Evolutionary conservation across 2,329 filamentous ascomycete species (phyloP), one percentile per base, ranked within the genome.

Genomic region (Trichoderma guizhouense): DNA sequence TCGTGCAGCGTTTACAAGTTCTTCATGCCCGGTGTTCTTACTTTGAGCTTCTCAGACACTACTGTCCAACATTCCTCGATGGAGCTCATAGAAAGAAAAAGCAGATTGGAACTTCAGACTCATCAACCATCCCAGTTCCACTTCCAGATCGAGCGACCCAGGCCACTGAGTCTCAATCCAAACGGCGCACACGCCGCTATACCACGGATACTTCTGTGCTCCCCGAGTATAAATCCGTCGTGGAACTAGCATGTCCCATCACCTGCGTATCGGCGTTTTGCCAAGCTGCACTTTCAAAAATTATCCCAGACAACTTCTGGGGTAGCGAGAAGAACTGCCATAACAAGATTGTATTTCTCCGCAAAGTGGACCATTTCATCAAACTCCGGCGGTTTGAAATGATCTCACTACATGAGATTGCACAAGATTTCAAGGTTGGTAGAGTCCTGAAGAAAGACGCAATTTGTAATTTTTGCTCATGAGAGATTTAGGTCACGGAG

Each of bases 191-290:
- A 7, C 72, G 72, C 28, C 75, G 72, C 21, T 36, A 34, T 15
- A 53, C 39, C 2, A 9, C 67, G 30, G 64, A 65, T 26, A 70
- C 68, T 7, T 75, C 12, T 3, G 36, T 47, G 34, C 60, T 26
- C 55, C 66, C 72, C 3, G 39, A 75, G n/a, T 73, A 74, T 61
- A 76, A 81, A 15, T 84, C 84, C 14, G 82, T 96, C 58, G 89
- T 90, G 39, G 88, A 92, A 24, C 82, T 93, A 75, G 91, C 94
- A 1, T 93, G 90, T 18, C 88, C 92, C 0, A 74, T 83, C 3
- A 83, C 89, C 1, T 86, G 89, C 62, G 92, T 98, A 3, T 97
- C 95, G 5, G 91, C 93, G 0, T 98, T 97, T 78, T 97, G 94
- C 79, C 92, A 92, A 77, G 92, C 93, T 3, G 90, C 91, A 0